phyloP scores from a whole-genome alignment of 495 filamentous ascomycete genomes.

The Aspergillus bertholletiae region DNA sequence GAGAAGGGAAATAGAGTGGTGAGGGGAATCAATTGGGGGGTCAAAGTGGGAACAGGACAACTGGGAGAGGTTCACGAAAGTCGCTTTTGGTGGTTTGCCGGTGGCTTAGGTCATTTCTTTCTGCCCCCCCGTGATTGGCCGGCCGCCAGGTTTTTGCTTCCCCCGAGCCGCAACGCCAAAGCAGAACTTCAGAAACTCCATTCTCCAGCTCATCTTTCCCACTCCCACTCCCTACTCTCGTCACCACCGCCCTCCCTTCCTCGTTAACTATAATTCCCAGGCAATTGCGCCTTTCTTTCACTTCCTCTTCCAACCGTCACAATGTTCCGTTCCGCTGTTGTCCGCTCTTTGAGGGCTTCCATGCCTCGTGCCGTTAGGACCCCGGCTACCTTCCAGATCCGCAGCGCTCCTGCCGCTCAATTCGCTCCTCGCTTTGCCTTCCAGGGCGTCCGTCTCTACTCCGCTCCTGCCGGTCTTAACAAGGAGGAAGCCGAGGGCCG shows the following conservation, averaged over 20 bases:
- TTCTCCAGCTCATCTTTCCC: slow-evolving; percentile 11
- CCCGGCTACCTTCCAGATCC: slow-evolving; percentile 52
- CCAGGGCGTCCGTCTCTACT: slow-evolving; percentile 76
- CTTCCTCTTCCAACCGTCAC: slow-evolving; percentile 23
- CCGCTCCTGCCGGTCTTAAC: slow-evolving; percentile 69
- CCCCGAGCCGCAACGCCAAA: slow-evolving; percentile 24
- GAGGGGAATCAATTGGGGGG: slow-evolving; percentile 20
- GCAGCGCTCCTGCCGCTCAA: slow-evolving; percentile 49
- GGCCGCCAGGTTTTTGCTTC: slow-evolving; percentile 41
- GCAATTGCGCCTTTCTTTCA: slow-evolving; percentile 12
- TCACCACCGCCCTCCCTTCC: slow-evolving; percentile 15
- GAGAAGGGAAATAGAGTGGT: slow-evolving; percentile 15
- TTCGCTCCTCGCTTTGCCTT: slow-evolving; percentile 48
- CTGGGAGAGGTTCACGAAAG: slow-evolving; percentile 10
- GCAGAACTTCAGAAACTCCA: slow-evolving; percentile 10
- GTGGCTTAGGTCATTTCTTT: slow-evolving; percentile 48
- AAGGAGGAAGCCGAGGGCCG: slow-evolving; percentile 86
- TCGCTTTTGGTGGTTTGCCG: slow-evolving; percentile 28
- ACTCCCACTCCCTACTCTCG: slow-evolving; percentile 14
- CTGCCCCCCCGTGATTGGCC: slow-evolving; percentile 42
- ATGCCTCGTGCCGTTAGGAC: slow-evolving; percentile 54
- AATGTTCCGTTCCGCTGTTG: slow-evolving; percentile 84
- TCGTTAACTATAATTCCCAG: slow-evolving; percentile 16
- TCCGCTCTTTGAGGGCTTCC: slow-evolving; percentile 60
- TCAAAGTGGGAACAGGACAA: slow-evolving; percentile 6